These are phyloP conservation scores for Lycium ferocissimum DNA, from an alignment of 257 asterid genomes.

Conservation along the genomic window DNA sequence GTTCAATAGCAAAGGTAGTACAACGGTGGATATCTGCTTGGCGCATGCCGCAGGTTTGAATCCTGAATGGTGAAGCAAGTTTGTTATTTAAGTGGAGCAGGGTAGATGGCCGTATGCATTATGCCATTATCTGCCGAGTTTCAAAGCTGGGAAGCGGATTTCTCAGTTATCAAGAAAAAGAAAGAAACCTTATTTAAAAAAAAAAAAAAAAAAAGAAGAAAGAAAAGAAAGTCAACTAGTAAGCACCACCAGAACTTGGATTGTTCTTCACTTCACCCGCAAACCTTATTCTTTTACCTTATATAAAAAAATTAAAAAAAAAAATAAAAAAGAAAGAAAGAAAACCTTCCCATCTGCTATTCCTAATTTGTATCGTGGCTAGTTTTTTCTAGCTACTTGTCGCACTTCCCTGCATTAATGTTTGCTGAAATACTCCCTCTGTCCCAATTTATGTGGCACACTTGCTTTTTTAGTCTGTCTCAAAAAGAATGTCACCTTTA, in stretches of 20 bases:
- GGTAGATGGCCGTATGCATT: background rate
- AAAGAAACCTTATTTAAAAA: too few species aligned
- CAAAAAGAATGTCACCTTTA: too few species aligned
- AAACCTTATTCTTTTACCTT: background rate
- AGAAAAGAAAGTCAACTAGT: background rate
- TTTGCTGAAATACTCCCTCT: background rate
- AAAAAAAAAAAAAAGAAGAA: too few species aligned
- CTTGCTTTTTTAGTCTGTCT: too few species aligned
- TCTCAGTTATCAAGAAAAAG: background rate
- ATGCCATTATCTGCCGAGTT: background rate
- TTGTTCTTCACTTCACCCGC: conserved; percentile 15
- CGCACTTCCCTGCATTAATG: background rate
- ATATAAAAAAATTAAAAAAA: too few species aligned
- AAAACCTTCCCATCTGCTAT: background rate
- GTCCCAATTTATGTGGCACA: too few species aligned
- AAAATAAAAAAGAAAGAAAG: too few species aligned
- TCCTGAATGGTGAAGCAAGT: background rate
- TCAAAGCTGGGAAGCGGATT: background rate
- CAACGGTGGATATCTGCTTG: background rate
- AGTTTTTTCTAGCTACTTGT: background rate
- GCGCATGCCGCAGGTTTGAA: background rate
- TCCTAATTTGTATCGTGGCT: background rate
- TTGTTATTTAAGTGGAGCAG: background rate
- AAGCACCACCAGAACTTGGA: background rate
- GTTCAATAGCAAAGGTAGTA: background rate